Evolutionary conservation across 169 alveolate genomes (phyloP).

Genomic region (Cryptosporidium ryanae): DNA sequence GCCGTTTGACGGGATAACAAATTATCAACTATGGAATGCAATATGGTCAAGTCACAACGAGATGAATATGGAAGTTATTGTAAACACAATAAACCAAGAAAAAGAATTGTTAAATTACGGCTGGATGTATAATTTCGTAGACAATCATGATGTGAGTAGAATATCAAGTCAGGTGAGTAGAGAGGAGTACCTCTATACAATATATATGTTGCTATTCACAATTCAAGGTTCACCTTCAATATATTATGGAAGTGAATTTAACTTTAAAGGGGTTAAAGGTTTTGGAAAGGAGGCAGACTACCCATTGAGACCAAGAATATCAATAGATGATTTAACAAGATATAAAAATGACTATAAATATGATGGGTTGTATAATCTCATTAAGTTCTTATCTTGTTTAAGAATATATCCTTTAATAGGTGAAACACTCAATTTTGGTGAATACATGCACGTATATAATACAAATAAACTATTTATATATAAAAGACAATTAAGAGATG

Average conservation of each 20-base stretch:
- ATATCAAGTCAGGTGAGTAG: conserved; percentile 34
- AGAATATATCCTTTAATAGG: conserved; percentile 41
- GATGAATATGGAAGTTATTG: conserved; percentile 14
- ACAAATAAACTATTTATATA: conserved; percentile 21
- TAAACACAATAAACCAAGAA: conserved; percentile 3
- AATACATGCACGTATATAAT: conserved; percentile 2
- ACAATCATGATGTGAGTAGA: conserved; percentile 71
- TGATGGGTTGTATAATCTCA: conserved; percentile 35
- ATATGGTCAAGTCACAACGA: conserved; percentile 43
- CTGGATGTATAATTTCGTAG: conserved; percentile 67
- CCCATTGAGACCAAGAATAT: conserved; percentile 53
- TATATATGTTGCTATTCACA: conserved; percentile 34
- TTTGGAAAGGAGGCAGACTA: conserved; percentile 45
- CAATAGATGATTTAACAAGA: conserved; percentile 22
- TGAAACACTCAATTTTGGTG: conserved; percentile 10
- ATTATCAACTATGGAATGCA: conserved; percentile 61
- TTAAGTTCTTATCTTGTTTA: conserved; percentile 19
- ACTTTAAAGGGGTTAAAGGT: conserved; percentile 59
- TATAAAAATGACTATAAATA: not conserved
- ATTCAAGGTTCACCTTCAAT: conserved; percentile 55
- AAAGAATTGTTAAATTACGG: conserved; percentile 21
- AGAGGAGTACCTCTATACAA: conserved; percentile 40
- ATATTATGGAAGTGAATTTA: conserved; percentile 70
- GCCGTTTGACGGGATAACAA: conserved; percentile 68
- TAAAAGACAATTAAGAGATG: conserved; percentile 27